phyloP scores from a whole-genome alignment of 1,284 basidiomycete genomes.

The Trichosporon ovoides region DNA sequence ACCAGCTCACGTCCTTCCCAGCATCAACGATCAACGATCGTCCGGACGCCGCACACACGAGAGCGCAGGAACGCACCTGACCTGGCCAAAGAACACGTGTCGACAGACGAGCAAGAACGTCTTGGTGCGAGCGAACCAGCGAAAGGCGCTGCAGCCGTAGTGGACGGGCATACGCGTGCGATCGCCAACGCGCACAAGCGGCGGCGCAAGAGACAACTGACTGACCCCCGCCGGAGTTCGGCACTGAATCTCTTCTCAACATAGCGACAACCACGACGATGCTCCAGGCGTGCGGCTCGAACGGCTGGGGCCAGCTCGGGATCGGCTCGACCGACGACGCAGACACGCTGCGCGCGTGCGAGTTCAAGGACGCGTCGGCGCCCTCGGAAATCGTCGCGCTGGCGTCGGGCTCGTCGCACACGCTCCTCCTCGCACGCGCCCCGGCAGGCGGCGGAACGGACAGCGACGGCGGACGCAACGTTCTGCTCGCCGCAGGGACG shows the following conservation, averaged over 20 bases:
- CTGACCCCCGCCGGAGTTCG: too few relatives aligned
- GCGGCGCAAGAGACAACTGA: too few relatives aligned
- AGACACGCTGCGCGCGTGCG: conserved; percentile 55
- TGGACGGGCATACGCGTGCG: too few relatives aligned
- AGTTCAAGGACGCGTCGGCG: conserved; percentile 22
- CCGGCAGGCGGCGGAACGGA: neutral
- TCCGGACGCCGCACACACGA: too few relatives aligned
- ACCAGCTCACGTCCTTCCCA: too few relatives aligned
- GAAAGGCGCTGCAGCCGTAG: too few relatives aligned
- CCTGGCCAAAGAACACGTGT: too few relatives aligned
- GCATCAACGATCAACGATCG: too few relatives aligned
- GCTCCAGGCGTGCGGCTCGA: conserved; percentile 64
- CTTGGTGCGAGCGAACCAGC: too few relatives aligned
- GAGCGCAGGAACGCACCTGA: too few relatives aligned
- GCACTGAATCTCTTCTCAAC: neutral
- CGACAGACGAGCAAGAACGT: too few relatives aligned
- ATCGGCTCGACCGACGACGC: conserved; percentile 59
- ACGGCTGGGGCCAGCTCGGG: conserved; percentile 68
- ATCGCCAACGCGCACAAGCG: too few relatives aligned
- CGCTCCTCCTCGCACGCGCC: conserved; percentile 27
- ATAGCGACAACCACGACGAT: neutral
- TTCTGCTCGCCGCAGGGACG: conserved; percentile 38
- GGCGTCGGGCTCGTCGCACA: conserved; percentile 36
- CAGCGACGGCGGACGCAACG: conserved; percentile 6
- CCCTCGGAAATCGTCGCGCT: conserved; percentile 26